Conservation (phyloP, 2,329 filamentous ascomycete genomes). For the Neoascochyta sp. region DNA sequence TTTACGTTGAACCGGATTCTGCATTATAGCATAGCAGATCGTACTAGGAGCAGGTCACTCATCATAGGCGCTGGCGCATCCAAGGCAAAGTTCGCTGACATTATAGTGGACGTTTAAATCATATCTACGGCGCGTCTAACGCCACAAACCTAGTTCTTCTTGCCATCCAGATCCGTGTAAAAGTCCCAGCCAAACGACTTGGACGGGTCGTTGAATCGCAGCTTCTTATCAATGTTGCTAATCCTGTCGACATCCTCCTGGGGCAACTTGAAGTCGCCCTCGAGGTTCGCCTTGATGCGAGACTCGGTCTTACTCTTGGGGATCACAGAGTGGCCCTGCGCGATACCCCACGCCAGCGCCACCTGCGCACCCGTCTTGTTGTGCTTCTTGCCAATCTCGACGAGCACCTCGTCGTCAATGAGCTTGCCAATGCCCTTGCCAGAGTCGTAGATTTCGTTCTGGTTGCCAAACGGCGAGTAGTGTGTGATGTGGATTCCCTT, state of each 20-base stretch:
- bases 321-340: constrained; percentile 46
- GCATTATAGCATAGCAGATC: no score
- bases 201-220: constrained; percentile 60
- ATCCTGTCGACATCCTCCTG: constrained; percentile 68
- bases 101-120: no score
- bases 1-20: no score
- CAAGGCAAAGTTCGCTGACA: no score
- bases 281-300: constrained; percentile 29
- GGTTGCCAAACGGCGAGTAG: constrained; percentile 36
- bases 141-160: constrained; percentile 15
- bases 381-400: constrained; percentile 62
- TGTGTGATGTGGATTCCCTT: constrained; percentile 34
- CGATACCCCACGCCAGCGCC: constrained; percentile 81
- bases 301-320: constrained; percentile 33
- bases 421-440: constrained; percentile 34
- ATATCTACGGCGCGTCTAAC: no score
- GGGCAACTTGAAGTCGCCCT: constrained; percentile 67
- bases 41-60: no score
- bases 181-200: constrained; percentile 56
- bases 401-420: constrained; percentile 58
- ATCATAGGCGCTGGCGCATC: no score
- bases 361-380: constrained; percentile 76
- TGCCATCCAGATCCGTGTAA: constrained; percentile 57
- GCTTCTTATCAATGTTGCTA: constrained; percentile 55
- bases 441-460: constrained; percentile 30